Percentiles rank a stretch among this genome's conserved stretches.
These are phyloP conservation scores for Blastomyces percursus DNA, from an alignment of 2,329 filamentous ascomycete genomes.

Conservation along the genomic window DNA sequence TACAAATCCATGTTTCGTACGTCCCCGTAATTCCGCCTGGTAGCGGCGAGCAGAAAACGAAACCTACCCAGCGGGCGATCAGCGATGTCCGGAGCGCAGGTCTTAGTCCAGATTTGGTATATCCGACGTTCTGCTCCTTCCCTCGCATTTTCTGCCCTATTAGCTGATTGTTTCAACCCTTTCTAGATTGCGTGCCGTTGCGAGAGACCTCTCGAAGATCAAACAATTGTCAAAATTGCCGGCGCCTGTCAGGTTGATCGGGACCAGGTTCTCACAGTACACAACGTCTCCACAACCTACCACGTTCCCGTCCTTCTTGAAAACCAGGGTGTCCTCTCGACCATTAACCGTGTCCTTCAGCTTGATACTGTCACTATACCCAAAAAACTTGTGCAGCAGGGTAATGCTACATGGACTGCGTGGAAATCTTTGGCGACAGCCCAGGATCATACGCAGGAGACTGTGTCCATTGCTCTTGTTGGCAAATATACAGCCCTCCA, in stretches of 20 bases:
- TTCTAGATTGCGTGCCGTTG: constrained; percentile 82
- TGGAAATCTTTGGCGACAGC: constrained; percentile 64
- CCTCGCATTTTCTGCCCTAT: constrained; percentile 8
- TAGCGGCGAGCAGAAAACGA: constrained; percentile 75
- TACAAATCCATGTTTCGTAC: constrained; percentile 79
- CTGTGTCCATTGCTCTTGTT: constrained; percentile 72
- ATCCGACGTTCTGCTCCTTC: constrained; percentile 13
- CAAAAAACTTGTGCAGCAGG: constrained; percentile 48
- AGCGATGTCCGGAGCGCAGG: constrained; percentile 73
- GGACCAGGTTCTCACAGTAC: constrained; percentile 76
- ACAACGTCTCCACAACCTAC: constrained; percentile 82
- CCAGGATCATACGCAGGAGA: constrained; percentile 55
- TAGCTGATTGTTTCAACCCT: not conserved
- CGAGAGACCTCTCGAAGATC: constrained; percentile 59
- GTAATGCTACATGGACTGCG: constrained; percentile 59
- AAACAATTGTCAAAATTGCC: constrained; percentile 77
- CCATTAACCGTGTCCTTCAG: constrained; percentile 55
- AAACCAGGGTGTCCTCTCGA: constrained; percentile 61
- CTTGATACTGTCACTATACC: constrained; percentile 49
- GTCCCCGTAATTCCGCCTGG: constrained; percentile 56
- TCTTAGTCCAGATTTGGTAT: constrained; percentile 57
- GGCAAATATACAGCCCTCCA: constrained; percentile 83
- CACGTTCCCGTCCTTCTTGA: constrained; percentile 89
- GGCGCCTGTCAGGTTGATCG: constrained; percentile 76
- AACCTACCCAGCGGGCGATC: constrained; percentile 89